Evolutionary conservation across 306 rosid genomes (phyloP), one percentile per base, ranked within the genome.

Genomic region (Citrullus colocynthis): DNA sequence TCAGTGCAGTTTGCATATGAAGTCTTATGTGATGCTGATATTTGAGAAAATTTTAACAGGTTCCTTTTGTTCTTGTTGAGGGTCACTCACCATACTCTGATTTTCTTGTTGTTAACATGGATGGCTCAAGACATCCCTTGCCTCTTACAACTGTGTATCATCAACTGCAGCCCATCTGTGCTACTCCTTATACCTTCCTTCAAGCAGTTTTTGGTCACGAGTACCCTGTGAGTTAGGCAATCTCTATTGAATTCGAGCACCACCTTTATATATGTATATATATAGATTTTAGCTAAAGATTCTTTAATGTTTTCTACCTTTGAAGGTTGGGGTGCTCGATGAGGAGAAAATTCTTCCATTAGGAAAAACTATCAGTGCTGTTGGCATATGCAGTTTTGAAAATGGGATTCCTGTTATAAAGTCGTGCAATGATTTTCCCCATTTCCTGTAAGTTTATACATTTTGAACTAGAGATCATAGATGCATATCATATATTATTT

Each of bases 261-360:
- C 36, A 11, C 80, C 15, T 45, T 45, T 11, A 24, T 24, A 24
- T 24, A 24, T 24, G 28, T 45, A 10, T 45, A 9, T 9, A 45
- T 16, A 52, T 52, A 48, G 58, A 72, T 51, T 49, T 72, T 62
- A 63, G 21, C 10, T 63, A 20, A 78, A 37, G 41, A 54, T 74
- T 4, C 44, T 60, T 64, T 36, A 28, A 65, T 17, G 51, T 82
- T 5, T 81, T 84, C 70, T 58, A 71, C 51, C 72, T 85, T 83
- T 80, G 79, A 84, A 96, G 99, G 91, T 91, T 57, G 99, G 93
- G 44, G 77, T 96, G 39, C 92, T 88, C n/a, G 93, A 96, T 55
- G 97, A 88, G 83, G 99, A 92, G 83, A 91, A 91, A 84, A 87
- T 95, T 79, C 99, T 95, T 72, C 92, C 96, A 1, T 64, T 90